Evolutionary conservation across 345 rosid genomes (phyloP).

Genomic region (Rhizophora mangle): DNA sequence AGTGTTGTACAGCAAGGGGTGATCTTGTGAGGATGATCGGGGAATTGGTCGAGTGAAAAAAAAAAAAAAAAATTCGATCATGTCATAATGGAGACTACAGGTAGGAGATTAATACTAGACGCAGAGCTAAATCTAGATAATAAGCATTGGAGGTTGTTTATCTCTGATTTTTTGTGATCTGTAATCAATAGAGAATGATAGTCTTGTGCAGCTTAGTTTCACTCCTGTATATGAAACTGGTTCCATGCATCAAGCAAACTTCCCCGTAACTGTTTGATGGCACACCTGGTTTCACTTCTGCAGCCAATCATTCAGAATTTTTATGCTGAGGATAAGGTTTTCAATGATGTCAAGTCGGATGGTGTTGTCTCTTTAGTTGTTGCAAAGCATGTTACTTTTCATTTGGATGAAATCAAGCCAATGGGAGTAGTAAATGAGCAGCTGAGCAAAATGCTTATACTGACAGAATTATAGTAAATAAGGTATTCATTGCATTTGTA

Average conservation of each 20-base stretch:
- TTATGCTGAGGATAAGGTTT: constrained; percentile 83
- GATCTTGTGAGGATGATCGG: too few relatives aligned
- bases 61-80: constrained; percentile 76
- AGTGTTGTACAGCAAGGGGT: constrained; percentile 96
- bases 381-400: constrained; percentile 87
- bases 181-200: background rate
- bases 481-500: constrained; percentile 38
- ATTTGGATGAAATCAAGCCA: constrained; percentile 82
- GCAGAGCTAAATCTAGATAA: background rate
- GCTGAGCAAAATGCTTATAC: constrained; percentile 96
- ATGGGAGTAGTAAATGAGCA: constrained; percentile 93
- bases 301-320: constrained; percentile 96
- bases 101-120: constrained; percentile 20
- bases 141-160: background rate
- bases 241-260: background rate
- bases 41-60: constrained; percentile 72
- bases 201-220: background rate
- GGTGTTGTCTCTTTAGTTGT: constrained; percentile 93
- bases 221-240: background rate
- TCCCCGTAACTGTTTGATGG: background rate
- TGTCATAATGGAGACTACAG: constrained; percentile 91
- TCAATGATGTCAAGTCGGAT: constrained; percentile 85
- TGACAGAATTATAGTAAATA: constrained; percentile 81
- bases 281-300: constrained; percentile 5
- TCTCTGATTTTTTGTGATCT: background rate